Conservation (phyloP, 331 rosid genomes). For the Rhamnella rubrinervis region DNA sequence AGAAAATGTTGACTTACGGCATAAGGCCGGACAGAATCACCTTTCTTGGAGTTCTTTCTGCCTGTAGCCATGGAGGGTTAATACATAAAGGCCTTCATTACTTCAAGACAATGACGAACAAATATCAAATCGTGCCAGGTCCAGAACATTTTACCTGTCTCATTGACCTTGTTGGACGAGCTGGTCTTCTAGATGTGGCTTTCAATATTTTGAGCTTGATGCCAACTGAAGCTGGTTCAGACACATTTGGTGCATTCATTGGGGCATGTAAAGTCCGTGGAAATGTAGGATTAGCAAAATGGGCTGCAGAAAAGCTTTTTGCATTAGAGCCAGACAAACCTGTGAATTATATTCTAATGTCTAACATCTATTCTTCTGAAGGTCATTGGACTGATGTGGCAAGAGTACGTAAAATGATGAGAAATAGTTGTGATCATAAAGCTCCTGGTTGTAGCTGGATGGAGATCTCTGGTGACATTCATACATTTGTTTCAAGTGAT, state of each 20-base stretch:
- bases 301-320: constrained; percentile 64
- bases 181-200: constrained; percentile 69
- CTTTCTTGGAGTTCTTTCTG: constrained; percentile 72
- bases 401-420: constrained; percentile 46
- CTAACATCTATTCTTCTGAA: constrained; percentile 59
- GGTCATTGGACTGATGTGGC: constrained; percentile 66
- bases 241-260: constrained; percentile 59
- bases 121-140: constrained; percentile 49
- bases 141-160: constrained; percentile 61
- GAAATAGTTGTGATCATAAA: constrained; percentile 38
- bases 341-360: constrained; percentile 59
- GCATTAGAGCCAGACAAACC: constrained; percentile 47
- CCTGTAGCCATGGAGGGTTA: constrained; percentile 70
- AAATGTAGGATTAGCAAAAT: constrained; percentile 45
- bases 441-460: constrained; percentile 72
- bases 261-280: constrained; percentile 71
- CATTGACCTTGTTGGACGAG: constrained; percentile 68
- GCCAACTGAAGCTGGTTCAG: constrained; percentile 47
- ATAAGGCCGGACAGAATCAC: constrained; percentile 51
- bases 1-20: constrained; percentile 57
- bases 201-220: constrained; percentile 46
- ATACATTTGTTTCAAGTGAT: constrained; percentile 53
- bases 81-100: constrained; percentile 53
- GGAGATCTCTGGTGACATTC: constrained; percentile 47
- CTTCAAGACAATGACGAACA: constrained; percentile 53